Percentiles rank a stretch among this genome's conserved stretches.
Evolutionary conservation across 768 basidiomycete species (phyloP).

Genomic region (Leccinum subtestaceum): DNA sequence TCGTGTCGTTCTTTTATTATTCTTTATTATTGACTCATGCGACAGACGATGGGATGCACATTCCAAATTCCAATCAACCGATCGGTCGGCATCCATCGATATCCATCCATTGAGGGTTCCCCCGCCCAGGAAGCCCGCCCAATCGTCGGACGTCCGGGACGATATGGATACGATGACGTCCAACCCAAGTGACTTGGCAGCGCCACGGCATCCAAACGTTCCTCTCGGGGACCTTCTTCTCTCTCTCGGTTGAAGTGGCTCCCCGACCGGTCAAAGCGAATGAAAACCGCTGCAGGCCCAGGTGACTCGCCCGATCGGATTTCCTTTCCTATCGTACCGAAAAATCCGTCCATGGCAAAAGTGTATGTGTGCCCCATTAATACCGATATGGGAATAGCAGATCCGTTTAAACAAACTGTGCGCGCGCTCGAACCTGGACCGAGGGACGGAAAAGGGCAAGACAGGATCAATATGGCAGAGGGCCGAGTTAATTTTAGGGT

Average conservation of each 20-base stretch:
- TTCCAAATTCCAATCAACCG: not conserved
- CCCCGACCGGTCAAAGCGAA: not conserved
- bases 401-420: not conserved
- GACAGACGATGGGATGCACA: not conserved
- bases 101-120: not conserved
- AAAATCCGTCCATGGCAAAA: not conserved
- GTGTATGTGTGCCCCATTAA: not conserved
- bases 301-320: not conserved
- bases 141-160: not conserved
- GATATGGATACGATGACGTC: not conserved
- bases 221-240: not conserved
- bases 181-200: not conserved
- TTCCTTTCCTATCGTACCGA: not conserved
- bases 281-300: too few relatives aligned
- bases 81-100: not conserved
- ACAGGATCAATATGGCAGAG: not conserved
- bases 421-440: not conserved
- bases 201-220: not conserved
- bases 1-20: not conserved
- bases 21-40: not conserved
- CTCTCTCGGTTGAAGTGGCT: not conserved
- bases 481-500: not conserved
- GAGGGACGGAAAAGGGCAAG: not conserved
- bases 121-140: not conserved
- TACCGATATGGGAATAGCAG: not conserved